A percentile compares a stretch with the other conserved stretches of the same genome.
Conservation (phyloP, 768 basidiomycete genomes). For the Kwoniella mangroviensis region DNA sequence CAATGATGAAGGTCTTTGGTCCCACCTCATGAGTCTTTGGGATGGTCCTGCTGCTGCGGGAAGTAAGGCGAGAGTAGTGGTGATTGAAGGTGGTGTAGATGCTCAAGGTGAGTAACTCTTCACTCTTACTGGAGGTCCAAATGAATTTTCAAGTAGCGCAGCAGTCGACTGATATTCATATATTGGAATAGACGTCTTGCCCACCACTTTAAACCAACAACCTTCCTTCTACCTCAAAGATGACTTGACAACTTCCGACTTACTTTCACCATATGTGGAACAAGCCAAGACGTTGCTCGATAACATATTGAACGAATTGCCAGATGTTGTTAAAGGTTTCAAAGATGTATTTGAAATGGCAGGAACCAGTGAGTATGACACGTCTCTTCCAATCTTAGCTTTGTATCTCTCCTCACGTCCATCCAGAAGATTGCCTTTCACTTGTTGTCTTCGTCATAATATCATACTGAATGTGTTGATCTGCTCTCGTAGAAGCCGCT, state of each 20-base stretch:
- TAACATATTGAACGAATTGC: conserved; percentile 43
- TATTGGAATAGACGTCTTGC: conserved; percentile 41
- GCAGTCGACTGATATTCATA: neutral
- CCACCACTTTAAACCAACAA: conserved; percentile 32
- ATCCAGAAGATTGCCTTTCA: neutral
- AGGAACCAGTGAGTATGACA: conserved; percentile 43
- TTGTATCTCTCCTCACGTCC: neutral
- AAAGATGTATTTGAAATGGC: conserved; percentile 52
- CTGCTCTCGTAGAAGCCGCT: conserved; percentile 44
- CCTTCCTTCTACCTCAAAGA: conserved; percentile 54
- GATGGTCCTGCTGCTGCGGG: conserved; percentile 9
- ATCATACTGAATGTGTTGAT: neutral
- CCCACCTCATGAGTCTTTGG: conserved; percentile 46
- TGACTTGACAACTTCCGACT: conserved; percentile 26
- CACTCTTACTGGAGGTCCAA: neutral
- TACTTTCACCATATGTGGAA: conserved; percentile 52
- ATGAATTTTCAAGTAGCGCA: neutral
- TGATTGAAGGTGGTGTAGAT: conserved; percentile 50
- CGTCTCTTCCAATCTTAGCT: neutral
- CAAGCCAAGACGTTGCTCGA: conserved; percentile 42
- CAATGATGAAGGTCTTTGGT: conserved; percentile 46
- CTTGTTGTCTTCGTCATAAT: neutral
- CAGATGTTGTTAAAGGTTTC: conserved; percentile 42
- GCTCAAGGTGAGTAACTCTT: conserved; percentile 40
- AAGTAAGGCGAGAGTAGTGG: conserved; percentile 42